Conservation (phyloP, 495 filamentous ascomycete genomes). For the Hypoxylon trugodes region DNA sequence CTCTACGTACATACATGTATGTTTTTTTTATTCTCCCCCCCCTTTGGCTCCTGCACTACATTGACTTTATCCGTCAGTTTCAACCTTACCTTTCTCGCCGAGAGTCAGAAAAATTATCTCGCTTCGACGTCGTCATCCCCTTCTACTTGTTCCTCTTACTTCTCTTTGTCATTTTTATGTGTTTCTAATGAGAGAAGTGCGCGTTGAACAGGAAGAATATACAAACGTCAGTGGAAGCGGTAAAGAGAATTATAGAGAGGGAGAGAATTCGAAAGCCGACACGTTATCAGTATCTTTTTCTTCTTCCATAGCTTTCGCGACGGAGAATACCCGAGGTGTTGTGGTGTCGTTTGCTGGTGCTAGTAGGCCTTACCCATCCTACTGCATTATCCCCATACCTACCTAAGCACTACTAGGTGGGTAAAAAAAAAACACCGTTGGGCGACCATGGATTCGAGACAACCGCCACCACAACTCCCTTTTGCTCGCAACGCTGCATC, state of each 20-base stretch:
- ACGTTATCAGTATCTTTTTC: not conserved
- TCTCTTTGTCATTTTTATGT: slow-evolving; percentile 4
- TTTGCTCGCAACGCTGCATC: slow-evolving; percentile 49
- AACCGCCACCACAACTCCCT: slow-evolving; percentile 48
- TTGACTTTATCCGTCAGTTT: slow-evolving; percentile 36
- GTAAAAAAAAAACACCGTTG: slow-evolving; percentile 20
- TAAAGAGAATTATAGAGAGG: slow-evolving; percentile 6
- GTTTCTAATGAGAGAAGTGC: slow-evolving; percentile 21
- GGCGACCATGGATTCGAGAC: slow-evolving; percentile 40
- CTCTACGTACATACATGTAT: not conserved
- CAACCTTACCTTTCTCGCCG: slow-evolving; percentile 21
- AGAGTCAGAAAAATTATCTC: slow-evolving; percentile 13
- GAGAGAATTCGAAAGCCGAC: not conserved
- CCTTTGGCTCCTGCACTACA: slow-evolving; percentile 30
- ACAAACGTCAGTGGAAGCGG: slow-evolving; percentile 6
- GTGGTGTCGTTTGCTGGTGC: slow-evolving; percentile 2
- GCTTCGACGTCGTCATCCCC: slow-evolving; percentile 19
- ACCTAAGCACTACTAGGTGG: slow-evolving; percentile 34
- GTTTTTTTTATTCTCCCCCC: not conserved
- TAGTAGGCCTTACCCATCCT: slow-evolving; percentile 11
- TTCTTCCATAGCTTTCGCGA: slow-evolving; percentile 5
- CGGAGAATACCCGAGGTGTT: slow-evolving; percentile 19
- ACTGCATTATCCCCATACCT: slow-evolving; percentile 24
- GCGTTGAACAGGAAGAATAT: slow-evolving; percentile 14
- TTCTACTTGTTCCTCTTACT: not conserved